Evolutionary conservation across 2,329 filamentous ascomycete genomes (phyloP), one percentile per base, ranked within the genome.

Genomic region (Ophiostoma himal-ulmi): DNA sequence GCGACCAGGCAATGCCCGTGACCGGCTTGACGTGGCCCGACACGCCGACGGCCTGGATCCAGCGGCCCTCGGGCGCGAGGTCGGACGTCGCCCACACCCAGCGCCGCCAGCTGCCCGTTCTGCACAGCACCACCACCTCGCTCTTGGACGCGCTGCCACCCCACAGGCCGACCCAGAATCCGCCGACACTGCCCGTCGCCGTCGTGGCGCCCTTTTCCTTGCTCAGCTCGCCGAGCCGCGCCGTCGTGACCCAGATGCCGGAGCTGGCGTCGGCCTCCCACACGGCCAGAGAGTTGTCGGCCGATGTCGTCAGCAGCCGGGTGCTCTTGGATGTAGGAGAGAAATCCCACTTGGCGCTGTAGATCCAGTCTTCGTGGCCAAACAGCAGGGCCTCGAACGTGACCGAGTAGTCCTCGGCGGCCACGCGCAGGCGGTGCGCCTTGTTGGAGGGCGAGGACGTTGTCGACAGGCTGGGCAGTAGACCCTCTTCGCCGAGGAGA

Each of bases 291-390:
- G 95, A 97, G 77, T 97, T 98, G 78, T 99, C 95, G 3, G 95
- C 95, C 3, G 95, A 98, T 0, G 94, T 90, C 1, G 94, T 94
- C 3, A 99, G 86, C 10, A 97, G 86, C 75, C 91, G 92, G 14
- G 91, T 36, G 3, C 30, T 52, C 11, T 17, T 17, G 13, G 20
- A 7, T 20, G 11, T 8, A 7, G 62, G 87, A 71, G 82, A 80
- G 17, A 80, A 0, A 71, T 86, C 85, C 94, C 94, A 97, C 70
- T 84, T 83, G 1, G 92, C 89, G 70, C 91, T 96, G 79, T 97
- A 98, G 71, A 99, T 94, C 95, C 95, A 99, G 77, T 99, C 95
- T 77, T 99, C 95, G 77, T 99, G 95, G 10, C 95, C 95, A 2
- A 99, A 86, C 6, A 99, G 85, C 2, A 99, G 83, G 0, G 95